A percentile compares a stretch with the other conserved stretches of the same genome.
Conservation (phyloP, 345 rosid species). For the Populus euphratica region DNA sequence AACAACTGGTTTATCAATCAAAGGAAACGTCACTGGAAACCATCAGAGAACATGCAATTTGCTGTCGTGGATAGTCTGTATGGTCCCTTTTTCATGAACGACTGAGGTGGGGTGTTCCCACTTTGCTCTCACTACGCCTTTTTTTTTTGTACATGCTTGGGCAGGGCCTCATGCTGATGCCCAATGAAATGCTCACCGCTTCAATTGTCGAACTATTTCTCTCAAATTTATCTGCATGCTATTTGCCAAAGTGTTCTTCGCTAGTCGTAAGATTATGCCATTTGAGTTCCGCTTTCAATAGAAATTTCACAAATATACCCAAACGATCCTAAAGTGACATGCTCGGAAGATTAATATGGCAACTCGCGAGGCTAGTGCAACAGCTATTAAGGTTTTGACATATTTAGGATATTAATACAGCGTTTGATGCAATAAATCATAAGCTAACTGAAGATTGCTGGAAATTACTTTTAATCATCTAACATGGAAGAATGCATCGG, state of each 20-base stretch:
- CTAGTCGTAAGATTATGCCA: not conserved
- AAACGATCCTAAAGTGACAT: not conserved
- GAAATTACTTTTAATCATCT: too few relatives aligned
- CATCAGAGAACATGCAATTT: constrained; percentile 48
- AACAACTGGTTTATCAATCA: constrained; percentile 65
- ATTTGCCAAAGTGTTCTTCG: not conserved
- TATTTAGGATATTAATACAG: too few relatives aligned
- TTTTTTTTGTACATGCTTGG: constrained; percentile 10
- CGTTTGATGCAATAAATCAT: too few relatives aligned
- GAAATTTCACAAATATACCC: not conserved
- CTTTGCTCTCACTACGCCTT: not conserved
- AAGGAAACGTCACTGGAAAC: constrained; percentile 64
- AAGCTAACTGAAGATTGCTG: too few relatives aligned
- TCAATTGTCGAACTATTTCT: not conserved
- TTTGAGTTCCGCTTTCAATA: not conserved
- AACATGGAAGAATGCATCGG: too few relatives aligned
- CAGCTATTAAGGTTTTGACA: too few relatives aligned
- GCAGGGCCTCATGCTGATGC: not conserved
- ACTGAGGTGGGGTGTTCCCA: not conserved
- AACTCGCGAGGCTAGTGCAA: too few relatives aligned
- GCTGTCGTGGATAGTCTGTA: constrained; percentile 39
- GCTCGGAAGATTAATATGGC: not conserved
- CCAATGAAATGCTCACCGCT: not conserved
- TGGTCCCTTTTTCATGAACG: constrained; percentile 28
- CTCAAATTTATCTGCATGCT: not conserved